Evolutionary conservation across 495 filamentous ascomycete genomes (phyloP).

Genomic region (Trichoderma reesei): DNA sequence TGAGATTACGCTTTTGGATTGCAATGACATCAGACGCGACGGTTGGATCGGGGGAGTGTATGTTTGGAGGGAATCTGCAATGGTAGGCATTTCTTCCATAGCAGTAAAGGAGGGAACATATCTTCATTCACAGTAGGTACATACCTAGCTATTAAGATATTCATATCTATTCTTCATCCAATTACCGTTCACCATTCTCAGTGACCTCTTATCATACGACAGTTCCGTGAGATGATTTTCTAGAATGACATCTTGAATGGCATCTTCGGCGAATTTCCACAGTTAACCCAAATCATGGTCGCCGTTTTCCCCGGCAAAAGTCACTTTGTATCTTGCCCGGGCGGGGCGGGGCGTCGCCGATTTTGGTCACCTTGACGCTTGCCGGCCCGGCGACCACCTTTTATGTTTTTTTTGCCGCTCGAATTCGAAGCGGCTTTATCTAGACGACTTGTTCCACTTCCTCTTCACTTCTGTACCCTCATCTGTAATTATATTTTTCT

Average conservation of each 20-base stretch:
- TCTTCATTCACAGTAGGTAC: too few species aligned
- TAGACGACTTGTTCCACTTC: too few species aligned
- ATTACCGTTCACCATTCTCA: too few species aligned
- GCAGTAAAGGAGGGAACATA: too few species aligned
- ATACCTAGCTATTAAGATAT: too few species aligned
- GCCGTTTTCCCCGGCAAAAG: background rate
- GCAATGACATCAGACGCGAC: background rate
- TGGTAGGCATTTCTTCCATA: too few species aligned
- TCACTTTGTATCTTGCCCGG: background rate
- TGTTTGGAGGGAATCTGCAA: background rate
- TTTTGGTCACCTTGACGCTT: background rate
- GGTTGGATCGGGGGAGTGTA: background rate
- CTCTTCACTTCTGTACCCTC: too few species aligned
- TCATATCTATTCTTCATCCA: too few species aligned
- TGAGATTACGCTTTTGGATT: background rate
- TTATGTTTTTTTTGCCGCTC: background rate
- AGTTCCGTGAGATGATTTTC: too few species aligned
- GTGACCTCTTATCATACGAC: too few species aligned
- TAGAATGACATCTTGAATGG: too few species aligned
- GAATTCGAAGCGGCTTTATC: background rate
- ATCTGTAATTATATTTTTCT: background rate
- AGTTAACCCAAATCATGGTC: background rate
- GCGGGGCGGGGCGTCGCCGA: background rate
- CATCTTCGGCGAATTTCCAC: too few species aligned
- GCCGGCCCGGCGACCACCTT: background rate